Evolutionary conservation across 2,329 filamentous ascomycete species (phyloP).

Genomic region (Plectosphaerella sp.): DNA sequence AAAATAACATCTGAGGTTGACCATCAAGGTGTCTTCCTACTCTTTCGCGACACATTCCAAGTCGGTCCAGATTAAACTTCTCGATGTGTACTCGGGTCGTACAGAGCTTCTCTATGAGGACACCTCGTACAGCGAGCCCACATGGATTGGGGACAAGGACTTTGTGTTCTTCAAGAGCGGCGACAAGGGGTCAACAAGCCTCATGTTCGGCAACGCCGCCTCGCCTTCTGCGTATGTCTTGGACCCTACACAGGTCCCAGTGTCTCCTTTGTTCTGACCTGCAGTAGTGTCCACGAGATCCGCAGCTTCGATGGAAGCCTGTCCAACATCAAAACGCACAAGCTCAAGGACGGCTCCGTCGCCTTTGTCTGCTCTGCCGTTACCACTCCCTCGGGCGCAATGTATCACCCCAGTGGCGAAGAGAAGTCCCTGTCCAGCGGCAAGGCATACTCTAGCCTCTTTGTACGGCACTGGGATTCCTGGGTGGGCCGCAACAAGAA

Average conservation of each 20-base stretch:
- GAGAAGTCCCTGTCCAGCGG: conserved; percentile 59
- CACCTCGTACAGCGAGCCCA: conserved; percentile 61
- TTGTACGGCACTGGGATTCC: conserved; percentile 80
- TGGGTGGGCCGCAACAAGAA: conserved; percentile 66
- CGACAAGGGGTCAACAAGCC: conserved; percentile 41
- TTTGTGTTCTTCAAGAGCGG: conserved; percentile 49
- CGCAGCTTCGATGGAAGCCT: conserved; percentile 46
- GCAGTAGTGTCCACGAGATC: conserved; percentile 31
- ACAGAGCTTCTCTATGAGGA: conserved; percentile 64
- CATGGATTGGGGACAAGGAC: conserved; percentile 69
- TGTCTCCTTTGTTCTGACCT: not conserved
- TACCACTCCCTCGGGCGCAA: conserved; percentile 62
- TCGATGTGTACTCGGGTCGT: conserved; percentile 65
- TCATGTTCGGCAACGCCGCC: conserved; percentile 35
- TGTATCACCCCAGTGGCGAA: conserved; percentile 62
- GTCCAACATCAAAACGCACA: conserved; percentile 54
- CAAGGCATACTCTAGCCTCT: conserved; percentile 69
- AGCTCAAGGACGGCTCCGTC: conserved; percentile 42
- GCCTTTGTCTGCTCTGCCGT: conserved; percentile 58
- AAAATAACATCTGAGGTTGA: conserved; percentile 7
- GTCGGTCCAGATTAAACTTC: conserved; percentile 62
- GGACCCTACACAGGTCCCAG: not conserved
- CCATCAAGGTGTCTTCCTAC: conserved; percentile 61
- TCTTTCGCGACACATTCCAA: conserved; percentile 73
- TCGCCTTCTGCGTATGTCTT: conserved; percentile 32